Base-by-base conservation (phyloP, 441 rosid species). In the Gossypium laxum region DNA sequence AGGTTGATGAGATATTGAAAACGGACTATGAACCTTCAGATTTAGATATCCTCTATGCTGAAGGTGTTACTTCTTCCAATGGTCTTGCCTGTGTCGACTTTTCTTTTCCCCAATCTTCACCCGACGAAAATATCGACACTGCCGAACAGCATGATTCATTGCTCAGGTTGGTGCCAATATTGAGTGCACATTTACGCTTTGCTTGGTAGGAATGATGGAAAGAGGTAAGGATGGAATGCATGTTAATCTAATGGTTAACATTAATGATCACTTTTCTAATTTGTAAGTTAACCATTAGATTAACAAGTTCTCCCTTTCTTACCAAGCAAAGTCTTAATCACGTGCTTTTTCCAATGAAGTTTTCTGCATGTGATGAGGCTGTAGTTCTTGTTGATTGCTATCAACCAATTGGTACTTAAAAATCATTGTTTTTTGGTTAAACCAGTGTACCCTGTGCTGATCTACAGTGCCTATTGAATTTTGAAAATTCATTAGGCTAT, bases 51-150 rank as follows among this genome's bases (percentile, higher is more conserved):
- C 85, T 94, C 28, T 86, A 90, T 79, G 96, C 98, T 21, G 97
- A 94, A 79, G 96, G 97, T 67, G 92, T 94, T 63, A 92, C 96
- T 68, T 92, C 98, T 52, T 90, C 98, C 7, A 92, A 93, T 85
- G 98, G 98, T 75, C 85, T 94, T 76, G 88, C 94, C 80, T 89
- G 85, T 83, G 83, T 94, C 54, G 98, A 92, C 60, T 94, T 92
- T 81, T 86, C 96, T 19, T 90, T 85, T 82, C 96, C 98, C 59
- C 90, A 71, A 69, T 84, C 90, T 63, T 69, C 82, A 61, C 47
- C 82, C 57, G 91, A 88, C 72, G 91, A 85, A 64, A 81, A 76
- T 72, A 78, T 76, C 38, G 90, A 88, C 59, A 69, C 85, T 28
- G 84, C 85, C n/a, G 96, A 94, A 74, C 96, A 79, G 54, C 89